These are phyloP conservation scores for Papiliotrema fonsecae DNA, from an alignment of 1,284 basidiomycete genomes.

Conservation along the genomic window DNA sequence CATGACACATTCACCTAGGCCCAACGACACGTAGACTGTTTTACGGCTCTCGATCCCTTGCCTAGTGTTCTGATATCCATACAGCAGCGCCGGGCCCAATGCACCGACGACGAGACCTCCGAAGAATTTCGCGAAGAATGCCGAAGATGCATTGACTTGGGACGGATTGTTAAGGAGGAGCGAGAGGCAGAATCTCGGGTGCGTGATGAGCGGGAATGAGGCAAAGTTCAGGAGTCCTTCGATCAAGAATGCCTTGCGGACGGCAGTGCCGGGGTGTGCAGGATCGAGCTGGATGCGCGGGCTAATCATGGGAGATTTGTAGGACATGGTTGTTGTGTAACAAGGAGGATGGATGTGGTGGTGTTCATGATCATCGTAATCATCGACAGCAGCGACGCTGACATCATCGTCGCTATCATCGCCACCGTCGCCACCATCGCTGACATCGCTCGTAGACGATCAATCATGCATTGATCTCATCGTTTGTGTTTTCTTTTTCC, in stretches of 20 bases:
- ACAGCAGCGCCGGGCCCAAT: conserved; percentile 16
- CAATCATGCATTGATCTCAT: too few species aligned
- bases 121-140: conserved; percentile 20
- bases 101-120: conserved; percentile 22
- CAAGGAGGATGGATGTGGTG: too few species aligned
- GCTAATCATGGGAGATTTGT: conserved; percentile 3
- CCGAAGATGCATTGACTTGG: conserved; percentile 17
- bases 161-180: conserved; percentile 16
- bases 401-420: too few species aligned
- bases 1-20: conserved; percentile 17
- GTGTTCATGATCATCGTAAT: too few species aligned
- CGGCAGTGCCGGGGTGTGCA: conserved; percentile 7
- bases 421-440: too few species aligned
- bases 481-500: too few species aligned
- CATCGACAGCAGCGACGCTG: too few species aligned
- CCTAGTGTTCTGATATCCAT: conserved; percentile 12
- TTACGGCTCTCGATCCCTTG: conserved; percentile 14
- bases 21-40: conserved; percentile 15
- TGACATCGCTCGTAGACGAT: too few species aligned
- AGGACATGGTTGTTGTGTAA: conserved; percentile 1
- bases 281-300: conserved; percentile 9
- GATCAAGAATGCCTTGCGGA: conserved; percentile 22
- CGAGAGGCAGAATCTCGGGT: conserved; percentile 13
- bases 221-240: conserved; percentile 21
- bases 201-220: conserved; percentile 22